Evolutionary conservation across 805 yeast species (phyloP), one percentile per base, ranked within the genome.

Genomic region (Ogataea pilisensis): DNA sequence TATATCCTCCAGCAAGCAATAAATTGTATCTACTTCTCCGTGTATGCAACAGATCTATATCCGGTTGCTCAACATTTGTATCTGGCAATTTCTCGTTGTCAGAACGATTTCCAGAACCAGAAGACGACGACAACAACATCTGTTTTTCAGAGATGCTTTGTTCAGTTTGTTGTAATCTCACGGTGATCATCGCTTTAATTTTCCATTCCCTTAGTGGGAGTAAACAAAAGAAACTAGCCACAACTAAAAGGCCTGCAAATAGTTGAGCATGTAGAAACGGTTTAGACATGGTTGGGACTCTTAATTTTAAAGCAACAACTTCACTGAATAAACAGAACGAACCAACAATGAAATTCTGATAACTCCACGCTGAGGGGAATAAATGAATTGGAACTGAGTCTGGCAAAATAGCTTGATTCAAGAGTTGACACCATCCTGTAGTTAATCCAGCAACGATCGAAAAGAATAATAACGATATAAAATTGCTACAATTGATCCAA

Each of bases 231-330:
- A 76, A 5, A 9, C 72, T 52, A 0, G 73, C 73, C 9, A 58
- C 59, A n/a, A 72, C 53, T 46, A 71, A 73, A 34, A 73, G 57
- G 2, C 85, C 87, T 4, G 78, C 72, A 54, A 78, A 80, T 1
- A 80, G 66, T 51, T 81, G 87, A 2, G 83, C 69, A 48, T 80
- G 71, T 27, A 75, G 59, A 49, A 73, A 82, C 2, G 86, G 85
- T 17, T 38, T 50, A 2, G 49, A 5, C 5, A 42, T 26, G 2
- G 26, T n/a, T 17, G 37, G 29, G 14, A 52, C 43, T 34, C 63
- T 40, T 36, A 62, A 39, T 13, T 49, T 48, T 38, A 62, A 44
- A 0, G 61, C 64, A 12, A 57, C 58, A 28, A 57, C 58, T 43
- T 62, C 67, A 18, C 58, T 46, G 30, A 54, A 46, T 35, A 59